Evolutionary conservation across 345 rosid species (phyloP), one percentile per base, ranked within the genome.

Genomic region (Acer negundo): DNA sequence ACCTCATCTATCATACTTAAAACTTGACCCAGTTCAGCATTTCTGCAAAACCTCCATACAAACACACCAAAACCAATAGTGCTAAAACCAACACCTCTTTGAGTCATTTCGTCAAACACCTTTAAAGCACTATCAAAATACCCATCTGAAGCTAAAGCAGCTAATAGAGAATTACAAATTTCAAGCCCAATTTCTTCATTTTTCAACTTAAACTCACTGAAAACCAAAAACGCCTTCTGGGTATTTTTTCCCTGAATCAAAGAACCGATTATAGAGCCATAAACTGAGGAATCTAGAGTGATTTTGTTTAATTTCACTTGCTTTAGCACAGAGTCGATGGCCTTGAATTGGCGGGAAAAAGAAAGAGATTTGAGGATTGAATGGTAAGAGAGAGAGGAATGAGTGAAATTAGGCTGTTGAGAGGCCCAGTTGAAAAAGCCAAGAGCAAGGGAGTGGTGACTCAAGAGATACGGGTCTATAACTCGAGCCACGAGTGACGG

Each of bases 341-440:
- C 79, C 68, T 77, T 86, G 80, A 85, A 85, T 73, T 91, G 94
- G 56, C 92, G 90, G 80, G 96, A 87, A 47, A 81, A 77, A 7
- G 90, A 93, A 44, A 93, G 94, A 44, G 91, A 89, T 67, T 87
- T 93, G 77, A 95, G 81, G 75, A 95, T 69, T 16, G 98, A 89
- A n/a, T 85, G 86, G 76, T 92, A 95, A 15, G 94, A 86, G 71
- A 87, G 20, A 0, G 94, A 80, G 62, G 84, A 89, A 80, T 95
- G 98, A 9, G 85, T 42, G 82, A 87, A 95, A 61, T 89, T 88
- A 12, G 98, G 97, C 67, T 93, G 97, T 82, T 93, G 94, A 24
- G 95, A 84, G 6, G 95, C 91, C 98, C 98, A 95, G 79, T 93
- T 84, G 91, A 95, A 95, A 86, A 95, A 91, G 58, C 98, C 97